These are phyloP conservation scores for Trametes sanguinea DNA, from an alignment of 768 basidiomycete genomes.

Conservation along the genomic window DNA sequence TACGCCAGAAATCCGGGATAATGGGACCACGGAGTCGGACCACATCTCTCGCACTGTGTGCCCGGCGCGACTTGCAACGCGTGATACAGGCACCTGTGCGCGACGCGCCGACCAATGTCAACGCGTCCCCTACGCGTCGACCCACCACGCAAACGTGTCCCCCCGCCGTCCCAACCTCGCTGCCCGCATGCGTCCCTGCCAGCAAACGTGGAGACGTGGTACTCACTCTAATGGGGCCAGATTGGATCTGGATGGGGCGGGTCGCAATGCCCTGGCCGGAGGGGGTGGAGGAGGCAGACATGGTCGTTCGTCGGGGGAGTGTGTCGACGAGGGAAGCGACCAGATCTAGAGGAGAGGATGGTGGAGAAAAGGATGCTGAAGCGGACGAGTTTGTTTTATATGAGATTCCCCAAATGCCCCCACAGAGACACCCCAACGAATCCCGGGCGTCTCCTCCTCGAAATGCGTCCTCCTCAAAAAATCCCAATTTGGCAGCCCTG, in stretches of 20 bases:
- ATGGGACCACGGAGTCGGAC: neutral
- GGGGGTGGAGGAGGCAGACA: slow-evolving; percentile 24
- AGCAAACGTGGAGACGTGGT: neutral
- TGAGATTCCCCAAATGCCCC: slow-evolving; percentile 19
- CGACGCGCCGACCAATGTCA: neutral
- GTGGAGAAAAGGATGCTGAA: slow-evolving; percentile 13
- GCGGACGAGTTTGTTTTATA: slow-evolving; percentile 15
- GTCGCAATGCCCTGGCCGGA: slow-evolving; percentile 24
- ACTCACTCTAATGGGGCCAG: slow-evolving; percentile 37
- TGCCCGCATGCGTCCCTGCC: neutral
- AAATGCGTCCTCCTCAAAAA: slow-evolving; percentile 17
- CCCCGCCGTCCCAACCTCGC: neutral
- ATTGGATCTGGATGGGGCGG: slow-evolving; percentile 37
- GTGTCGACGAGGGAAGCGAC: slow-evolving; percentile 18
- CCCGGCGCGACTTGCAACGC: neutral
- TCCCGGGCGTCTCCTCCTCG: slow-evolving; percentile 14
- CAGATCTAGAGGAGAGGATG: slow-evolving; percentile 9
- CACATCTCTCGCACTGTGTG: neutral
- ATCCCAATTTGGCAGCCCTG: slow-evolving; percentile 10
- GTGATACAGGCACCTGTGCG: slow-evolving; percentile 2
- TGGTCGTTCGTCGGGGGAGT: slow-evolving; percentile 17
- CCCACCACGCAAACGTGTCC: neutral
- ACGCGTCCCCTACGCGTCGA: slow-evolving; percentile 6
- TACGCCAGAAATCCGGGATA: neutral
- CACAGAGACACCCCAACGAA: slow-evolving; percentile 21